Evolutionary conservation across 805 yeast genomes (phyloP).

Genomic region (Helenozyma baotianmanensis): DNA sequence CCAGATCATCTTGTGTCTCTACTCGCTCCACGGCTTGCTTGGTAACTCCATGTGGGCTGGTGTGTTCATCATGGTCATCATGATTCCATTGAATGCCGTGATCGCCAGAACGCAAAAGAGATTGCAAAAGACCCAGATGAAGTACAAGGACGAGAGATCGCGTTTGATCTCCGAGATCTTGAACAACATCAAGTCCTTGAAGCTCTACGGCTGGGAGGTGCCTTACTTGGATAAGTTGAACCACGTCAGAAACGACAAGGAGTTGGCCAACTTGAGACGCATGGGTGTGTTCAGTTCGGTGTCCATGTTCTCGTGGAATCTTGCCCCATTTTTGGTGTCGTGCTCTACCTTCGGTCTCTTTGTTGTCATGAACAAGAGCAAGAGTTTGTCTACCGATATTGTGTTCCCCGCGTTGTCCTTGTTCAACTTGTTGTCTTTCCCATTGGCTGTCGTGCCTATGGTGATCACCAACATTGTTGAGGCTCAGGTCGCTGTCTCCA

Average conservation of each 20-base stretch:
- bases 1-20: slow-evolving; percentile 72
- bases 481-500: slow-evolving; percentile 74
- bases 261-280: slow-evolving; percentile 66
- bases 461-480: slow-evolving; percentile 83
- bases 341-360: slow-evolving; percentile 85
- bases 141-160: slow-evolving; percentile 85
- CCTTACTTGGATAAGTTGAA: slow-evolving; percentile 74
- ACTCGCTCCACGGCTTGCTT: slow-evolving; percentile 63
- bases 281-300: slow-evolving; percentile 72
- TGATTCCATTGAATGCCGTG: slow-evolving; percentile 75
- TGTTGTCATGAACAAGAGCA: slow-evolving; percentile 49
- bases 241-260: slow-evolving; percentile 83
- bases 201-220: slow-evolving; percentile 92
- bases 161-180: slow-evolving; percentile 83
- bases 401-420: slow-evolving; percentile 88
- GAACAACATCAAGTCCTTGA: slow-evolving; percentile 87
- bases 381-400: slow-evolving; percentile 79
- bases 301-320: slow-evolving; percentile 70
- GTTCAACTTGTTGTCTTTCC: slow-evolving; percentile 86
- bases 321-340: slow-evolving; percentile 86
- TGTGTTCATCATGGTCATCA: slow-evolving; percentile 67
- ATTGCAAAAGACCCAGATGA: slow-evolving; percentile 83
- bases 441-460: slow-evolving; percentile 88
- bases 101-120: slow-evolving; percentile 65
- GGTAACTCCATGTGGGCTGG: slow-evolving; percentile 98